Conservation (phyloP, 495 filamentous ascomycete species). For the Daldinia vernicosa region DNA sequence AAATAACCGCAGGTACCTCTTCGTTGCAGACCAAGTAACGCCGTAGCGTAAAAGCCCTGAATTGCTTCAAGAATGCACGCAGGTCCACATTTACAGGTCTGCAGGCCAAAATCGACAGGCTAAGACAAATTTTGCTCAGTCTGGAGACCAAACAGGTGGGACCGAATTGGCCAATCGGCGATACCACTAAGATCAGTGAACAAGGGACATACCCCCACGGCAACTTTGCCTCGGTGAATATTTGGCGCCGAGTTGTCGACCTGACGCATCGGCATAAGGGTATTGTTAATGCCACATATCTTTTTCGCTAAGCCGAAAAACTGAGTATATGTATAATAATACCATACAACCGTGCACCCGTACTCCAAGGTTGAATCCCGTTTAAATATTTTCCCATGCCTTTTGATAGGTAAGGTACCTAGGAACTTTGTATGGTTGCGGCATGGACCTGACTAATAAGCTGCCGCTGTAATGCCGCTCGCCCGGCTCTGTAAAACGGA, state of each 20-base stretch:
- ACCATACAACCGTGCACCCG: neutral
- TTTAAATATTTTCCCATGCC: neutral
- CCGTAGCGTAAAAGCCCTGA: slow-evolving; percentile 32
- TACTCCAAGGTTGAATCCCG: neutral
- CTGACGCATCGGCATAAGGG: slow-evolving; percentile 29
- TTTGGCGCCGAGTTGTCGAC: slow-evolving; percentile 23
- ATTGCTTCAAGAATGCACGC: slow-evolving; percentile 40
- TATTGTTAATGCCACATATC: slow-evolving; percentile 22
- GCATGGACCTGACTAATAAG: slow-evolving; percentile 5
- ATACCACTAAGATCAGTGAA: slow-evolving; percentile 17
- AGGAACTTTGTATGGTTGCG: slow-evolving; percentile 10
- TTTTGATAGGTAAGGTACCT: neutral
- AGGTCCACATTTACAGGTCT: slow-evolving; percentile 42
- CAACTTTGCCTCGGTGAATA: slow-evolving; percentile 42
- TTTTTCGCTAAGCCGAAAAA: neutral
- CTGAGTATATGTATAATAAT: neutral
- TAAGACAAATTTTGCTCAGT: slow-evolving; percentile 44
- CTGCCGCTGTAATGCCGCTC: slow-evolving; percentile 32
- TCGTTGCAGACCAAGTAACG: slow-evolving; percentile 26
- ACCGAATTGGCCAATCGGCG: slow-evolving; percentile 42
- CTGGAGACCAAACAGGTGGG: slow-evolving; percentile 42
- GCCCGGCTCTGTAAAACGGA: slow-evolving; percentile 31
- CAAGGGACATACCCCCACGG: slow-evolving; percentile 25
- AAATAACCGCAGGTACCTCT: slow-evolving; percentile 41
- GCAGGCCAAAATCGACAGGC: slow-evolving; percentile 43